phyloP scores from a whole-genome alignment of 2,329 filamentous ascomycete species.

The Colletotrichum sp. region DNA sequence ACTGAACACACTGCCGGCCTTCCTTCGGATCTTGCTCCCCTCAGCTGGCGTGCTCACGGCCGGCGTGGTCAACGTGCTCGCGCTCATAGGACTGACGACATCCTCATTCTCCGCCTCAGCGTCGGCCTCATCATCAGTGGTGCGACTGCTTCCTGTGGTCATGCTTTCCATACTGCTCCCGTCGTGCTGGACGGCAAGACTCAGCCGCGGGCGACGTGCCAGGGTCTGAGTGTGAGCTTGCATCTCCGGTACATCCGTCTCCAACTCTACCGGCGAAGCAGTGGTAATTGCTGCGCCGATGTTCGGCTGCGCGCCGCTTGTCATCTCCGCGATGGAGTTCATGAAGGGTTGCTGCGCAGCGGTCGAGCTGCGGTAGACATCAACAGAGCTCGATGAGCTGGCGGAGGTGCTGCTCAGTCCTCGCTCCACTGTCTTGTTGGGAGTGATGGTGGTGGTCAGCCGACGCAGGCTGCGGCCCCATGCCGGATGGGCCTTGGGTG shows the following conservation, averaged over 20 bases:
- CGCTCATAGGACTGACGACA: constrained; percentile 23
- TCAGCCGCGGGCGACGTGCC: not conserved
- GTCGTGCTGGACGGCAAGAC: constrained; percentile 3
- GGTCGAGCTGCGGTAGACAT: not conserved
- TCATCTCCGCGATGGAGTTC: constrained; percentile 1
- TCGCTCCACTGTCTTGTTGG: not conserved
- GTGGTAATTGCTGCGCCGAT: not conserved
- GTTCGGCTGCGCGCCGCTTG: not conserved
- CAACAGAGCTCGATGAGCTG: constrained; percentile 3
- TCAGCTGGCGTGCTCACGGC: not conserved
- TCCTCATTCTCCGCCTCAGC: constrained; percentile 24
- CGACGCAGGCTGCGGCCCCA: constrained; percentile 7
- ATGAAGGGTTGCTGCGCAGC: not conserved
- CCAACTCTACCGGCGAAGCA: not conserved
- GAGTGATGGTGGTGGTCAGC: not conserved
- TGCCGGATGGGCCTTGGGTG: constrained; percentile 20
- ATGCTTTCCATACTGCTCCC: constrained; percentile 28
- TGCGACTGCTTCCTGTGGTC: constrained; percentile 31
- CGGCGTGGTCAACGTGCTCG: not conserved
- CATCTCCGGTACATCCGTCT: not conserved
- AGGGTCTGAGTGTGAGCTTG: not conserved
- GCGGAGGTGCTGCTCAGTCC: not conserved
- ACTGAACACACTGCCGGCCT: constrained; percentile 16
- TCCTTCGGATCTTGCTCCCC: constrained; percentile 8
- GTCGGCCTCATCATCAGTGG: constrained; percentile 21